Evolutionary conservation across 805 yeast genomes (phyloP), one percentile per base, ranked within the genome.

Genomic region (Cyberlindnera saturnus): DNA sequence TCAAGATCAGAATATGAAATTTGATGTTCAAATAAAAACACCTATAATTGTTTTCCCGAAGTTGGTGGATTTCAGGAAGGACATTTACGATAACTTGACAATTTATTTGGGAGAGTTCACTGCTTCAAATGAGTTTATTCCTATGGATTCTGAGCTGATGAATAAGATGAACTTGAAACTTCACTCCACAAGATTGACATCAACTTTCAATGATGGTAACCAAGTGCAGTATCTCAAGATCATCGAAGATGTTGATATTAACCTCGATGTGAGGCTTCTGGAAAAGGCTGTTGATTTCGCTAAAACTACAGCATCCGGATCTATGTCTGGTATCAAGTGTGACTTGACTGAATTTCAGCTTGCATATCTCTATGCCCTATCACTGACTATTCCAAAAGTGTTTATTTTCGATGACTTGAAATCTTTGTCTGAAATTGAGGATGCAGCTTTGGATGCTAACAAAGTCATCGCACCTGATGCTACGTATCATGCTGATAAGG

Each of bases 31-130:
- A 15, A 70, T 93, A 14, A 74, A 77, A 41, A 87, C 97, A 1
- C 99, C 99, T 0, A 83, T 83, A 9, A 68, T 93, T 32, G 78
- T 83, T 2, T 88, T 89, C 55, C 96, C 98, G 0, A 72, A 72
- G 41, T 48, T 75, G 0, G 66, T 72, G 4, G 74, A 72, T 36
- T 68, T 67, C 5, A 57, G 62, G 1, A 57, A 53, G 3, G 65
- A 65, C 29, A 53, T 64, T 3, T 78, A 74, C 53, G 91, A 91
- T 55, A 65, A 74, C 16, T 59, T 91, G 30, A 79, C 84, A 0
- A 77, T 83, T 15, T 78, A 86, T 52, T 69, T 90, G 40, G 99
- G 99, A 50, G 96, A 91, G 57, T 65, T 93, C 9, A 82, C 74
- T 50, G 77, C 89, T 15, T 65, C 70, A 4, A 93, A 90, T 60